Base-by-base conservation (phyloP, 495 filamentous ascomycete species). In the Cryomyces minteri region DNA sequence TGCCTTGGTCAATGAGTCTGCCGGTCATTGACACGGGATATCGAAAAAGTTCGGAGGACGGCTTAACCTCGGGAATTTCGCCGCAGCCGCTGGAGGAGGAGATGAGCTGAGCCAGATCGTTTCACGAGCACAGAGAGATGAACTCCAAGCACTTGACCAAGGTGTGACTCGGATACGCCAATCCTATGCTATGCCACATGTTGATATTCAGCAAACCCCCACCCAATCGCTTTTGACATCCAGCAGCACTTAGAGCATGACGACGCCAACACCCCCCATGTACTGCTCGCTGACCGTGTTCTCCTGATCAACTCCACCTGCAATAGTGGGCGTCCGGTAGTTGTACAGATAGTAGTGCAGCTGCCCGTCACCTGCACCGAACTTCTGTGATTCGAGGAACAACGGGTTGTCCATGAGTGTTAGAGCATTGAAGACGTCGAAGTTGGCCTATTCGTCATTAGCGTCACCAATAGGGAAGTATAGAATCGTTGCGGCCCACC, bases 321-420 rank as follows among this genome's bases (percentile, higher is more conserved):
- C 66, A 48, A 98, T 76, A 6, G 77, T 77, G 39, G 77, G 72
- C 6, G 86, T 80, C 32, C 84, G 77, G 69, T 94, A 98, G 65
- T 96, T 98, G 69, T 88, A 98, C 10, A 98, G 69, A 58, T 98
- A 98, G 62, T 80, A 98, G 57, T 96, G 86, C 46, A 98, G 67
- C 57, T 87, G 83, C 40, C 90, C 90, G 57, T 98, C 90, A 11
- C 90, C 90, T 5, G 80, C 74, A 28, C 88, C 88, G 49, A 95
- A 98, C 60, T 88, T 94, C 54, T 94, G 82, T 43, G 93, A 68
- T 53, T 84, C 77, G 8, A 98, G 70, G 72, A 98, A 98, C 12
- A 96, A 69, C 5, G 78, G 76, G 63, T 96, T 98, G 58, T 98
- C 90, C 54, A 93, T 74, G 31, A 93, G 68, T 0, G 90, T 94